Base-by-base conservation (phyloP, 1,284 basidiomycete genomes). In the Moniliella sp. region DNA sequence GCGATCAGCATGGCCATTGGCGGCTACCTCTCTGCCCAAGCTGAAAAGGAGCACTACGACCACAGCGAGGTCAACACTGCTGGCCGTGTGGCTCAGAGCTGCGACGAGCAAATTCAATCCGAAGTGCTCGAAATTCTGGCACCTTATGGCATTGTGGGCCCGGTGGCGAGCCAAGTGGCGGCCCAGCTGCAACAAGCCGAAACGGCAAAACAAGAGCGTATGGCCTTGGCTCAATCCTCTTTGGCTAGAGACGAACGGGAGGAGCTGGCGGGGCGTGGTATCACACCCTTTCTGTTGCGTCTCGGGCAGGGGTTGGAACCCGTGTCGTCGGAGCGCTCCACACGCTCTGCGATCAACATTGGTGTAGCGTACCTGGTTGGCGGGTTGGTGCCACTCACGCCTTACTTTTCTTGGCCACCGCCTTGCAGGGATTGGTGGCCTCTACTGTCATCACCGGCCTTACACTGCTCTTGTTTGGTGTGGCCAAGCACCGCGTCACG, bases 11-110 rank as follows among this genome's bases (percentile, higher is more conserved):
- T 94, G 88, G 86, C 86, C 39, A 78, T 94, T 30, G 88, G 88
- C 35, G 88, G 88, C 15, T 93, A 88, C 68, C 75, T 97, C 34
- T 83, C 83, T 1, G 83, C 86, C 0, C 82, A 94, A 62, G 79
- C 88, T 23, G 88, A 97, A 62, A 73, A 83, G 32, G 83, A 93
- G 61, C 79, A 88, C 34, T 53, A 45, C 21, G 42, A 43, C 2
- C 48, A 36, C 36, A 37, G 43, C 18, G 31, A 37, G 12, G 39
- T 31, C 10, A 28, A 27, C 2, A 55, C 48, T 0, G 67, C 74
- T 34, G 70, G 75, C n/a, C 75, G 86, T 25, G 83, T 94, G 10
- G 61, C 71, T 3, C 73, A 81, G 11, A 81, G 76, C 32, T 94
- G 88, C 59, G 71, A 74, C 13, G 81, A 80, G 35, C 84, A 94